Evolutionary conservation across 352 stramenopile species (phyloP), one percentile per base, ranked within the genome.

Genomic region (Phytophthora fragariaefolia): DNA sequence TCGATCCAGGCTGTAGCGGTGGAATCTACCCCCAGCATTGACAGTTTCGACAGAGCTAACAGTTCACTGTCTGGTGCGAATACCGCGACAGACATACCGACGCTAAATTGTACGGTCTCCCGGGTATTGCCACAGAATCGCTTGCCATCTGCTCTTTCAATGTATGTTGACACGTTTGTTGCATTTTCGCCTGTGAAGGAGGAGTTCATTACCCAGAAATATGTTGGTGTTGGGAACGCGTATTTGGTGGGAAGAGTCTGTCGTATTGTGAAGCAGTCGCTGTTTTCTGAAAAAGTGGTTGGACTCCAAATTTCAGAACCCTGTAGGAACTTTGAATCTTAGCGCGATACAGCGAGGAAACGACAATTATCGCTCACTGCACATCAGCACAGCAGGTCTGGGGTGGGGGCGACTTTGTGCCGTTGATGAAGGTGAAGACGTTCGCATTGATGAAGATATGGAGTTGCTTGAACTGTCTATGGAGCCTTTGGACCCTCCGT

Each of bases 111-210:
- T 0, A 8, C 23, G 22, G 6, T 5, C 24, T 28, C 23, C 15
- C 26, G 34, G 36, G 6, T n/a, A n/a, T n/a, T n/a, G n/a, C n/a
- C n/a, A n/a, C 20, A 46, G 3, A 24, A 15, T n/a, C 23, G 24
- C 5, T 8, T 50, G 3, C 38, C 53, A 6, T 49, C 53, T 12
- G 40, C 51, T 32, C n/a, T 27, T 3, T 28, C 17, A 2, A 40
- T 65, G 47, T 65, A 65, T 13, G 27, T 66, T 6, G 40, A 59
- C 24, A 54, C 24, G 7, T 17, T 66, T 2, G 49, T 55, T 0
- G 48, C 59, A 4, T 70, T 60, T 48, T 46, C 62, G 8, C 62
- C 62, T 1, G n/a, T 17, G 23, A 60, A 55, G 30, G 53, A 34
- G 28, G 28, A 10, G 28, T 34, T 34, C 28, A 34, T 34, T 6